Percentiles rank a stretch among this genome's conserved stretches.
Conservation (phyloP, 1,139 yeast species). For the Yamadazyma membranifaciens region DNA sequence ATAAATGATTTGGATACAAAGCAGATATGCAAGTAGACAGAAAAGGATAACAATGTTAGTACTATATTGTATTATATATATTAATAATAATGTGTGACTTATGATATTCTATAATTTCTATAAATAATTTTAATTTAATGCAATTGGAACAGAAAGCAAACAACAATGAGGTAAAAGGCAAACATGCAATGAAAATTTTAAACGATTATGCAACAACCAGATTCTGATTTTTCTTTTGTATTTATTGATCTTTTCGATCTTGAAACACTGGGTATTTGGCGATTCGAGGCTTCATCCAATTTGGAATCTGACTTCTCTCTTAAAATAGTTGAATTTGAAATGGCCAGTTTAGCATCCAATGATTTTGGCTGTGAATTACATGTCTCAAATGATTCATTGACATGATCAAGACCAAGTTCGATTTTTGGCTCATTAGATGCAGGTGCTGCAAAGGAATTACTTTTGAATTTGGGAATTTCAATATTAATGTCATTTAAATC, state of each 20-base stretch:
- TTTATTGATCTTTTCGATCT: background rate
- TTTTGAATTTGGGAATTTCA: constrained; percentile 10
- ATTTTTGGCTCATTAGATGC: background rate
- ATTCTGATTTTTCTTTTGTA: background rate
- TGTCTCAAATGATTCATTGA: background rate
- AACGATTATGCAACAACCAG: constrained; percentile 5
- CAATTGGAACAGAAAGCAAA: background rate
- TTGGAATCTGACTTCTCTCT: too few relatives aligned
- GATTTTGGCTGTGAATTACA: too few relatives aligned
- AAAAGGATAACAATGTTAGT: background rate
- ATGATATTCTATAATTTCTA: background rate
- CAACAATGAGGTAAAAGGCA: background rate
- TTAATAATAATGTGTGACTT: background rate
- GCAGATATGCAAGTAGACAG: background rate
- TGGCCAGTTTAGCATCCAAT: too few relatives aligned
- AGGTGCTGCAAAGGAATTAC: constrained; percentile 6
- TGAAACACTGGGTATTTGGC: background rate
- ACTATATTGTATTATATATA: background rate
- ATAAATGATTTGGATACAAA: constrained; percentile 12
- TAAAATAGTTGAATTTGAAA: too few relatives aligned
- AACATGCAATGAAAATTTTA: background rate
- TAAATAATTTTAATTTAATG: constrained; percentile 1
- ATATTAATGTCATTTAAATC: constrained; percentile 9
- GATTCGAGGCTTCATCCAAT: background rate
- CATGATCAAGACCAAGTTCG: constrained; percentile 1